Percentiles rank a stretch among this genome's conserved stretches.
Evolutionary conservation across 2,329 filamentous ascomycete species (phyloP).

Genomic region (Trichophyton verrucosum): DNA sequence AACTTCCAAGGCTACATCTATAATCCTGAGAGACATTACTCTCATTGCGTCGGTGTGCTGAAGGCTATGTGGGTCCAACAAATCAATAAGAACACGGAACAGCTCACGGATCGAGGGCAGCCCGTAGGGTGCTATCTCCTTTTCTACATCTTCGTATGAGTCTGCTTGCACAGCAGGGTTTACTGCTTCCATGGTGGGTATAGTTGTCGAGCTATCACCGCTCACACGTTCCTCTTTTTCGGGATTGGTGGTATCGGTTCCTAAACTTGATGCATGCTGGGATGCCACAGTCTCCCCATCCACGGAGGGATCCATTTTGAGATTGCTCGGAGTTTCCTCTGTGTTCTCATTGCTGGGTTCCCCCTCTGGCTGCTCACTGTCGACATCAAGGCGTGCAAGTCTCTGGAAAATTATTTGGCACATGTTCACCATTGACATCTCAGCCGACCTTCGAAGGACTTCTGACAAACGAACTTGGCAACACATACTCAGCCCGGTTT

Average conservation of each 20-base stretch:
- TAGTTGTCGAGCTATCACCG: background rate
- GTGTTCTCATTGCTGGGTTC: slow-evolving; percentile 30
- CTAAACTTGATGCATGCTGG: slow-evolving; percentile 34
- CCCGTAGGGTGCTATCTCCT: slow-evolving; percentile 72
- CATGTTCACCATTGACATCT: slow-evolving; percentile 97
- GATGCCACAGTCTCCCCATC: slow-evolving; percentile 51
- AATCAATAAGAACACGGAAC: slow-evolving; percentile 83
- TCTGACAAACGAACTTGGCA: slow-evolving; percentile 87
- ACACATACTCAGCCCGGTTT: slow-evolving; percentile 91
- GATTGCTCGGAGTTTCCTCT: slow-evolving; percentile 26
- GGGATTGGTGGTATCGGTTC: slow-evolving; percentile 23
- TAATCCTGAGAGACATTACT: slow-evolving; percentile 92
- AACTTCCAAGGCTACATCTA: slow-evolving; percentile 93
- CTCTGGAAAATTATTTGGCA: slow-evolving; percentile 96
- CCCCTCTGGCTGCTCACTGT: slow-evolving; percentile 53
- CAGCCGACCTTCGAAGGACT: slow-evolving; percentile 76
- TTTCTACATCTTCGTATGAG: slow-evolving; percentile 34
- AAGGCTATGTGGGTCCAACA: slow-evolving; percentile 83
- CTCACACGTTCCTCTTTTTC: slow-evolving; percentile 23
- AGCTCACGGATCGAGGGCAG: slow-evolving; percentile 88
- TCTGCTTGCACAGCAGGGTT: slow-evolving; percentile 20
- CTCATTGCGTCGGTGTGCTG: slow-evolving; percentile 91
- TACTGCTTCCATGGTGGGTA: background rate
- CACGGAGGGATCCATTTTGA: slow-evolving; percentile 73
- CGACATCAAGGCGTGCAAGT: slow-evolving; percentile 71